These are phyloP conservation scores for Albatrellus ellisii DNA, from an alignment of 768 basidiomycete species.

Conservation along the genomic window DNA sequence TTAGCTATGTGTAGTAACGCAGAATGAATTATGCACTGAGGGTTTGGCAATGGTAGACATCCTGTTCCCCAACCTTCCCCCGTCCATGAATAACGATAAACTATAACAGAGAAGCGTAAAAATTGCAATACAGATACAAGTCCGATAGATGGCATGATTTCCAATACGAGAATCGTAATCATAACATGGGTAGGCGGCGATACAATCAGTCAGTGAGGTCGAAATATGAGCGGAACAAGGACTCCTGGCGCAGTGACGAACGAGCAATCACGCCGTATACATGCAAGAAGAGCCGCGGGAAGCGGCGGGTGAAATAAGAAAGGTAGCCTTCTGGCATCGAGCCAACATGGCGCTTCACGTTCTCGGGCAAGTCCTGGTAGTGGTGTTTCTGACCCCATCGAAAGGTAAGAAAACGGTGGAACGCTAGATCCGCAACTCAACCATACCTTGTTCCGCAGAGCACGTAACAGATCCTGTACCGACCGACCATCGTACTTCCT, in stretches of 20 bases:
- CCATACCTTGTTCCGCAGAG: conserved; percentile 90
- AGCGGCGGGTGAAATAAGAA: conserved; percentile 87
- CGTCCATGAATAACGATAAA: conserved; percentile 4
- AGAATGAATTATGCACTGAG: no score
- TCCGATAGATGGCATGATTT: conserved; percentile 11
- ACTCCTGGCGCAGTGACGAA: conserved; percentile 64
- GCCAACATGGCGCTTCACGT: conserved; percentile 80
- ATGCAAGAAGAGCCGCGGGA: conserved; percentile 83
- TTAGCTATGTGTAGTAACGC: no score
- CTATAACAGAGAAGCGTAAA: conserved; percentile 8
- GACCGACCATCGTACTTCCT: conserved; percentile 89
- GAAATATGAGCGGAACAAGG: conserved; percentile 88
- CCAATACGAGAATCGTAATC: neutral
- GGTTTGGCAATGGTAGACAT: no score
- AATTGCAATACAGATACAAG: conserved; percentile 19
- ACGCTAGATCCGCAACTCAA: conserved; percentile 14
- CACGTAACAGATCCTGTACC: conserved; percentile 85
- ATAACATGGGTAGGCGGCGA: no score
- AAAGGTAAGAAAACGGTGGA: neutral
- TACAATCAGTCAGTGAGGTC: conserved; percentile 37
- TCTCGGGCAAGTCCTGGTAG: conserved; percentile 92
- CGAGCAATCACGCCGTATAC: conserved; percentile 74
- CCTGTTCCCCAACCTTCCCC: no score
- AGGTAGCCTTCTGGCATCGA: conserved; percentile 89
- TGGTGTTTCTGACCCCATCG: conserved; percentile 69